Evolutionary conservation across 2,329 filamentous ascomycete species (phyloP).

Genomic region (Paracamarosporium sp.): DNA sequence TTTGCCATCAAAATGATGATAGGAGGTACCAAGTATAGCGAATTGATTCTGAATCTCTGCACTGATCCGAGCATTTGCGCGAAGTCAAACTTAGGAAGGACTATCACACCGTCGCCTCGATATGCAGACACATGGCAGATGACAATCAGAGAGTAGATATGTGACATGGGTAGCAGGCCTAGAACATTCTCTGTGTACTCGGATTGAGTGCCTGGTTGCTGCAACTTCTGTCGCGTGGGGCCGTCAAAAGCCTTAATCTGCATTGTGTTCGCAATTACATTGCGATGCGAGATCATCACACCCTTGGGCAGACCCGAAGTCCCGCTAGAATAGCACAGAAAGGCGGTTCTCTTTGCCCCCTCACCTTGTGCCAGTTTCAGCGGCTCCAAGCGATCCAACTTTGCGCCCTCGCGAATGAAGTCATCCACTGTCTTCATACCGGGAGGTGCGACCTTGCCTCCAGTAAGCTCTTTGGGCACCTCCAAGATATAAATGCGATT

Average conservation of each 20-base stretch:
- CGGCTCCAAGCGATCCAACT: slow-evolving; percentile 60
- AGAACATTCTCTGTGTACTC: slow-evolving; percentile 62
- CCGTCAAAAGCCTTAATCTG: slow-evolving; percentile 65
- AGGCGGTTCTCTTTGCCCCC: slow-evolving; percentile 72
- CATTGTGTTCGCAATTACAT: slow-evolving; percentile 78
- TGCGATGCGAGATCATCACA: slow-evolving; percentile 81
- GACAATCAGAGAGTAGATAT: slow-evolving; percentile 80
- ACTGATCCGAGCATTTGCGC: slow-evolving; percentile 68
- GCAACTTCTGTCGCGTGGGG: slow-evolving; percentile 50
- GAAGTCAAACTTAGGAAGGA: slow-evolving; percentile 79
- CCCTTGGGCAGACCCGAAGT: slow-evolving; percentile 84
- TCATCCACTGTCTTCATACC: slow-evolving; percentile 71
- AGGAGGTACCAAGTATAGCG: slow-evolving; percentile 76
- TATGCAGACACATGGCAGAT: slow-evolving; percentile 71
- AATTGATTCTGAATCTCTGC: slow-evolving; percentile 71
- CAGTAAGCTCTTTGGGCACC: slow-evolving; percentile 63
- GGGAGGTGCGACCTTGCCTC: slow-evolving; percentile 53
- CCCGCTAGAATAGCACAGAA: slow-evolving; percentile 80
- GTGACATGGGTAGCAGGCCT: slow-evolving; percentile 79
- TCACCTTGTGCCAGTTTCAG: slow-evolving; percentile 70
- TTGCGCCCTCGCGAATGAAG: slow-evolving; percentile 66
- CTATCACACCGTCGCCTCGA: slow-evolving; percentile 74
- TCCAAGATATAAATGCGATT: slow-evolving; percentile 74
- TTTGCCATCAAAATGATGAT: slow-evolving; percentile 81
- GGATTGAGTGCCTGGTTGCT: slow-evolving; percentile 48